Base-by-base conservation (phyloP, 202 grass and related monocot species). In the Hordeum pubiflorum region DNA sequence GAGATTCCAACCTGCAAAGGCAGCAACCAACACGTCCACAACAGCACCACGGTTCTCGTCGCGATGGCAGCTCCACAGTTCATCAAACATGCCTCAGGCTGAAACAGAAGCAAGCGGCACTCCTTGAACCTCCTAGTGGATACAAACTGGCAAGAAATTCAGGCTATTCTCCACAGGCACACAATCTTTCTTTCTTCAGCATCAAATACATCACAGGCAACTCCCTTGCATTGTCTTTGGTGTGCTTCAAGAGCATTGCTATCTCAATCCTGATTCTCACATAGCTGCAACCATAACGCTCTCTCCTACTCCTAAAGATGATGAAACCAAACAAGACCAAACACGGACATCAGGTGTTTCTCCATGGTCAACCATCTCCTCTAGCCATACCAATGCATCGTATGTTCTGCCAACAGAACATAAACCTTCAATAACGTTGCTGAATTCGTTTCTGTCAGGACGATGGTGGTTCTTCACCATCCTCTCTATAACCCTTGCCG, bases 301-400 rank as follows among this genome's bases (percentile, higher is more conserved):
- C 43, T 26, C 72, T 72, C 63, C 65, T 72, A 43, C 20, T 78
- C 29, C 87, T 60, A 82, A 78, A 60, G 58, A 21, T 15, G 72
- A 58, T 8, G 77, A 89, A 58, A 89, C 74, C 67, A 95, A 75
- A 23, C 79, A 91, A 43, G 75, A 77, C 95, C 90, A 98, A 60
- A 93, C 61, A 76, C 7, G 7, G 78, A 23, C 9, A 0, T 86
- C 79, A 2, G 92, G 95, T 80, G 63, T 81, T 74, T 86, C 82
- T 23, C 92, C 95, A 75, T 89, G 84, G 50, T 82, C 70, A 38
- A 93, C 79, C 95, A 95, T 98, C 81, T 98, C 95, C 86, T 95
- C 90, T 17, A 98, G 62, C 92, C 95, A 95, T 13, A 95, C 11
- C 57, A 93, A 44, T 23, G 92, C 90, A 83, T 98, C 95, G 23